phyloP scores from a whole-genome alignment of 352 stramenopile genomes.

The Phytopythium montanum region DNA sequence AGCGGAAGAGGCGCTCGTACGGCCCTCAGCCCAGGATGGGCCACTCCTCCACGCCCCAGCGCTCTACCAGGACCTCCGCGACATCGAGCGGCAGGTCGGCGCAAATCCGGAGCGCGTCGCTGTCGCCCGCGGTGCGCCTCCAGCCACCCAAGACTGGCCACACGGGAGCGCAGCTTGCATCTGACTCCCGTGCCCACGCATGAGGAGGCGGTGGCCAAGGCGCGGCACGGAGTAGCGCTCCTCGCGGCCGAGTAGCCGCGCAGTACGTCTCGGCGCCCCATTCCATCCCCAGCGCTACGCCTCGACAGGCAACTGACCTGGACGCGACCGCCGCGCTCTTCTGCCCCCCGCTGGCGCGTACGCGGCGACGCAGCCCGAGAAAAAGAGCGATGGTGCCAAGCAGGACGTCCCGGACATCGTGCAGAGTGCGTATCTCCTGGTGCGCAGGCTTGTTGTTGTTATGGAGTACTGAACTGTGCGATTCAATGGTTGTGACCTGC shows the following conservation, averaged over 20 bases:
- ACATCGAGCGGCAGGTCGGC: too few relatives aligned
- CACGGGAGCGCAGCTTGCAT: not conserved
- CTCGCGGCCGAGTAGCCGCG: slow-evolving; percentile 61
- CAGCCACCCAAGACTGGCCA: not conserved
- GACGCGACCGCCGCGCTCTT: slow-evolving; percentile 36
- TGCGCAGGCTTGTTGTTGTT: not conserved
- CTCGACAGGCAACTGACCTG: slow-evolving; percentile 10
- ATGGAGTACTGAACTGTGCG: too few relatives aligned
- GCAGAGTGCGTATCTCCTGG: not conserved
- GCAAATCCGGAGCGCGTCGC: slow-evolving; percentile 37
- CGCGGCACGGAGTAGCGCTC: slow-evolving; percentile 37
- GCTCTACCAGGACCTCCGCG: slow-evolving; percentile 76
- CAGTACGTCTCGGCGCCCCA: slow-evolving; percentile 24
- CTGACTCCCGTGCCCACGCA: slow-evolving; percentile 7
- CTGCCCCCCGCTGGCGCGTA: slow-evolving; percentile 38
- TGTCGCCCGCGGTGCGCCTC: slow-evolving; percentile 24
- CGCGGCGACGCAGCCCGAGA: slow-evolving; percentile 11
- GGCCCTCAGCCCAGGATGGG: slow-evolving; percentile 76
- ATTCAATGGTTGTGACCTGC: not conserved
- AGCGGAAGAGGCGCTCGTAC: slow-evolving; percentile 67
- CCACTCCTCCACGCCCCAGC: slow-evolving; percentile 86
- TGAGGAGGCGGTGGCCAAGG: slow-evolving; percentile 32
- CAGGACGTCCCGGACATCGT: slow-evolving; percentile 9
- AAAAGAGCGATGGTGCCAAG: slow-evolving; percentile 14
- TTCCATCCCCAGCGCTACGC: not conserved